Evolutionary conservation across 306 rosid species (phyloP).

Genomic region (Gastrolobium bilobum): DNA sequence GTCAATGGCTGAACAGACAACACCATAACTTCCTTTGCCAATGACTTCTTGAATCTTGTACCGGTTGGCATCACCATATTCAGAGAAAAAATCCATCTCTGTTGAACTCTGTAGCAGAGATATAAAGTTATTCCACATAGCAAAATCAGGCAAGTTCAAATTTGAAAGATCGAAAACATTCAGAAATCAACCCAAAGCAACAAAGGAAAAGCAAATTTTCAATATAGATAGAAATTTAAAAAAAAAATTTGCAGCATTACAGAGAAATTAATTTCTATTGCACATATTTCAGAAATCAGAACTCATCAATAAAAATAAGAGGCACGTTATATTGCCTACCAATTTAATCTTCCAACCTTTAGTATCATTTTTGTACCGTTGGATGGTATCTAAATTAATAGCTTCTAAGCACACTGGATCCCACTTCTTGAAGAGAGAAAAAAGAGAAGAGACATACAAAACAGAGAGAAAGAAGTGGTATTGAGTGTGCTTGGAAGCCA

Average conservation of each 20-base stretch:
- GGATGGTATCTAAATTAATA: too few relatives aligned
- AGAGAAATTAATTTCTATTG: background rate
- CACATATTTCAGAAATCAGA: constrained; percentile 6
- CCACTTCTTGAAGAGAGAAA: too few relatives aligned
- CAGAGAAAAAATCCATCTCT: constrained; percentile 95
- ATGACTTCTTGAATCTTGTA: constrained; percentile 95
- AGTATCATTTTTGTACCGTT: too few relatives aligned
- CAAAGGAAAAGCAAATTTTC: background rate
- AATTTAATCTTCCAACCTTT: too few relatives aligned
- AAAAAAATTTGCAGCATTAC: background rate
- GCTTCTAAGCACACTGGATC: too few relatives aligned
- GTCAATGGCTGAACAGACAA: constrained; percentile 97
- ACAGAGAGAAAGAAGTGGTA: too few relatives aligned
- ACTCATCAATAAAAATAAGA: constrained; percentile 20
- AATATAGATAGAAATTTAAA: constrained; percentile 1
- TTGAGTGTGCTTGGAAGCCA: too few relatives aligned
- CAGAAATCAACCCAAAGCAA: constrained; percentile 23
- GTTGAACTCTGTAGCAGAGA: constrained; percentile 68
- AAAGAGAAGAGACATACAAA: too few relatives aligned
- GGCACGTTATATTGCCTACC: background rate
- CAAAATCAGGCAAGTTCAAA: constrained; percentile 41
- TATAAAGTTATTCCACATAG: constrained; percentile 15
- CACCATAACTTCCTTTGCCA: constrained; percentile 98
- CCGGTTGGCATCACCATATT: constrained; percentile 94
- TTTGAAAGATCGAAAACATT: constrained; percentile 11